Percentiles rank a stretch among this genome's conserved stretches.
phyloP scores from a whole-genome alignment of 768 basidiomycete species.

The Megacollybia marginata region DNA sequence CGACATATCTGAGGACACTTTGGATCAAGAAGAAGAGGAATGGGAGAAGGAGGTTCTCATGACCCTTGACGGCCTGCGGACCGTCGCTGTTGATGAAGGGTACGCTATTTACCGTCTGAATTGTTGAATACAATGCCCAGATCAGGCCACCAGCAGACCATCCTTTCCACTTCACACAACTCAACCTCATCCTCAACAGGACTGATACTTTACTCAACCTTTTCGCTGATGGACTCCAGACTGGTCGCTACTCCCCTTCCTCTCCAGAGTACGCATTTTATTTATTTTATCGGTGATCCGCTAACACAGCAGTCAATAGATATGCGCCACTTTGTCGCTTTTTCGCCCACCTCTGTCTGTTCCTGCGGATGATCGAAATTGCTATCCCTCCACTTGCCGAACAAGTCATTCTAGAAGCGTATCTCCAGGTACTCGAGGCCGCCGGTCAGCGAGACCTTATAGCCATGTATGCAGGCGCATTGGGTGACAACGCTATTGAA shows the following conservation, averaged over 20 bases:
- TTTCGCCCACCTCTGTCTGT: slow-evolving; percentile 90
- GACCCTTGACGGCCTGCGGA: slow-evolving; percentile 50
- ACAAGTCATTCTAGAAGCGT: slow-evolving; percentile 81
- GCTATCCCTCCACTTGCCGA: slow-evolving; percentile 66
- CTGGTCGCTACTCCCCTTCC: slow-evolving; percentile 38
- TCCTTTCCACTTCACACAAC: slow-evolving; percentile 76
- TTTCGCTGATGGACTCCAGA: slow-evolving; percentile 51
- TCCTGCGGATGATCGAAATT: slow-evolving; percentile 75
- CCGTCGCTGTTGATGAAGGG: slow-evolving; percentile 59
- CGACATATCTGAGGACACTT: slow-evolving; percentile 14
- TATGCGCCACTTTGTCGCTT: slow-evolving; percentile 76
- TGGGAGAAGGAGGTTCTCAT: slow-evolving; percentile 62
- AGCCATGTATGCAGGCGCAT: slow-evolving; percentile 86
- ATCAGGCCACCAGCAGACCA: slow-evolving; percentile 56
- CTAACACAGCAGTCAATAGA: slow-evolving; percentile 23
- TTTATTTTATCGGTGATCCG: background rate
- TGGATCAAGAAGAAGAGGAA: slow-evolving; percentile 33
- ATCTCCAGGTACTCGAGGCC: slow-evolving; percentile 79
- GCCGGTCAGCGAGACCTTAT: slow-evolving; percentile 82
- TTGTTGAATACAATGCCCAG: slow-evolving; percentile 3
- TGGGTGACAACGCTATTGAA: slow-evolving; percentile 87
- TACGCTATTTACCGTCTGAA: slow-evolving; percentile 19
- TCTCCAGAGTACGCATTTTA: slow-evolving; percentile 47
- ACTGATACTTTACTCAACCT: slow-evolving; percentile 61
- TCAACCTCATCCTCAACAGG: slow-evolving; percentile 69